These are phyloP conservation scores for Platanthera zijinensis DNA, from an alignment of 106 monocot species.

Conservation along the genomic window DNA sequence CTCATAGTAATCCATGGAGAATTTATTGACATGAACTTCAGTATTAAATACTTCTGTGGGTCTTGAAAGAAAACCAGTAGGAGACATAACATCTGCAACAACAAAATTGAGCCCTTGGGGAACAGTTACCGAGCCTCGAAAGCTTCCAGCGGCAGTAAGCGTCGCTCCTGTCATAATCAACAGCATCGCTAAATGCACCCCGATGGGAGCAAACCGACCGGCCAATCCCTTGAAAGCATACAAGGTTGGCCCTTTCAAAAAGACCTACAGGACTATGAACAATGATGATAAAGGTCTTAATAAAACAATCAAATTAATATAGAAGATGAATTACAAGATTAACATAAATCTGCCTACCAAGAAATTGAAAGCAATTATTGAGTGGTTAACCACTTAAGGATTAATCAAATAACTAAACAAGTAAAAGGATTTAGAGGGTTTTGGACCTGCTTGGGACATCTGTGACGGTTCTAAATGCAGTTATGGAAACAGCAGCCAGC, in stretches of 20 bases:
- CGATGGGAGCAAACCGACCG: conserved; percentile 88
- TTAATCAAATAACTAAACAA: neutral
- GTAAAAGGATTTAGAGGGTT: neutral
- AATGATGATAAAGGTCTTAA: conserved; percentile 6
- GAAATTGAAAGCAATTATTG: neutral
- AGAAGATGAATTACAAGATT: neutral
- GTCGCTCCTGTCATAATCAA: conserved; percentile 91
- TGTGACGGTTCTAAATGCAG: too few species aligned
- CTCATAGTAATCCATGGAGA: conserved; percentile 94
- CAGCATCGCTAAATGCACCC: conserved; percentile 89
- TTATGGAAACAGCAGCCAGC: too few species aligned
- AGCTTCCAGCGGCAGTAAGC: conserved; percentile 79
- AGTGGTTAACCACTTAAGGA: neutral
- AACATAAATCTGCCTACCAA: neutral
- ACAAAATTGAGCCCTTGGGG: conserved; percentile 95
- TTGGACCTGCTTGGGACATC: too few species aligned
- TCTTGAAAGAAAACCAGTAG: conserved; percentile 69
- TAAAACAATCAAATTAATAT: neutral
- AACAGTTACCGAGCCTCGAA: conserved; percentile 76
- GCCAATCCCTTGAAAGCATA: conserved; percentile 96
- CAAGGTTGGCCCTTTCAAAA: conserved; percentile 68
- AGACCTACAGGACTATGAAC: conserved; percentile 38
- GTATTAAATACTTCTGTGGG: conserved; percentile 58
- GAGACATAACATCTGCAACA: conserved; percentile 83
- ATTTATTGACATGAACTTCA: conserved; percentile 93